Conservation (phyloP, 768 basidiomycete species). For the Mycena olivaceomarginata region DNA sequence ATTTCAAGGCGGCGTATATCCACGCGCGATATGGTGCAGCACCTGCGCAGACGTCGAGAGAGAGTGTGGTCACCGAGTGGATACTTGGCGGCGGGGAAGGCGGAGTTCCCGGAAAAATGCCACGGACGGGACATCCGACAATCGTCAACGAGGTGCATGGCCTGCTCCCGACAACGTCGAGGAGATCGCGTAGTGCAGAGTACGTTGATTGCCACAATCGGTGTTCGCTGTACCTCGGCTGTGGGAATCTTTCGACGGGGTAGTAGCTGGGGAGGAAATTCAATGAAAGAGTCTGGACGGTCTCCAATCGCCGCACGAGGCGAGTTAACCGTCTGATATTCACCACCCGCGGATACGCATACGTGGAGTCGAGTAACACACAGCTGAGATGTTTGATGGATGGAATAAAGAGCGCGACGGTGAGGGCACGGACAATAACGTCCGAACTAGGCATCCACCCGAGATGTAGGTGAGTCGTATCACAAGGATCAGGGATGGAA, state of each 20-base stretch:
- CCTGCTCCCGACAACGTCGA: background rate
- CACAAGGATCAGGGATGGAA: background rate
- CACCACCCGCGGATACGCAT: background rate
- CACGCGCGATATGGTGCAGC: background rate
- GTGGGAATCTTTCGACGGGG: no score
- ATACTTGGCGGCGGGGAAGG: background rate
- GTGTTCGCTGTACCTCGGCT: background rate
- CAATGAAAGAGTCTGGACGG: constrained; percentile 8
- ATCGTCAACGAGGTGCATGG: constrained; percentile 14
- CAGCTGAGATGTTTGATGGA: constrained; percentile 24
- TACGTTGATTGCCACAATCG: constrained; percentile 10
- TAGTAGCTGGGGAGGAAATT: background rate
- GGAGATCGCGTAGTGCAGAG: constrained; percentile 14
- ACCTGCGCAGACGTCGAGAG: background rate
- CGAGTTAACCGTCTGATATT: constrained; percentile 1
- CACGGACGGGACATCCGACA: background rate
- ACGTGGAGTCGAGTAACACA: background rate
- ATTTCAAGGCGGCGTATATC: background rate
- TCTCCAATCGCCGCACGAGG: constrained; percentile 13
- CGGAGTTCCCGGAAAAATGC: no score
- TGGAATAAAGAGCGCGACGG: constrained; percentile 21
- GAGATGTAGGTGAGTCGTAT: background rate
- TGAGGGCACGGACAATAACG: constrained; percentile 5
- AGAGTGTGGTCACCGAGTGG: background rate
- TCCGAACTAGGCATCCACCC: background rate